Base-by-base conservation (phyloP, 768 basidiomycete species). In the Pleurotus tuoliensis region DNA sequence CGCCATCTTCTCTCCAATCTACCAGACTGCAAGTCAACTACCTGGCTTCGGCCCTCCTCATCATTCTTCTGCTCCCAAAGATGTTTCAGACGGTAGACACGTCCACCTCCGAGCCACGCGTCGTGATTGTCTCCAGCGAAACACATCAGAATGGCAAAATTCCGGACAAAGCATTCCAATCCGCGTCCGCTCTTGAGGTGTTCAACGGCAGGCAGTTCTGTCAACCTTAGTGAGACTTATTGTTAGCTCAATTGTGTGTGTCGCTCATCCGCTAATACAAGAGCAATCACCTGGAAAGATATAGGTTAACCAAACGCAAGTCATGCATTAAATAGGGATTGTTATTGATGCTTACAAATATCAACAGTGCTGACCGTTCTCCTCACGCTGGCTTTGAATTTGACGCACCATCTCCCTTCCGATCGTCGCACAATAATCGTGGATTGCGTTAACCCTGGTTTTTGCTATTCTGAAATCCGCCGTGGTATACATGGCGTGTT, bases 1-100 rank as follows among this genome's bases (percentile, higher is more conserved):
- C 30, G 30, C 1, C 11, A 11, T 4, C 30, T 34, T 34, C 30
- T 34, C 4, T 34, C 30, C 11, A 34, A 20, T 25, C 12, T n/a
- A 43, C 4, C 47, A 84, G 81, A 9, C 54, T 81, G 0, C 81
- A 83, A 58, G 73, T 80, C 40, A 82, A 82, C 62, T 59, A 72
- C 61, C 63, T 84, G 11, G 67, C 76, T 1, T 70, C 69, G 4
- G 66, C 73, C 5, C 67, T 81, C 0, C 66, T 81, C 3, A 66
- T 71, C 0, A 59, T 82, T 5, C 69, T 73, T 6, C 67, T 82
- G 0, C 67, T 82, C 0, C 82, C 82, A 0, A 61, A 59, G 7
- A 70, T 83, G 66, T 45, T 73, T 0, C n/a, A 15, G 9, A 22
- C 48, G 15, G 34, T 24, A n/a, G 61, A 69, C 30, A 30, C 75